phyloP scores from a whole-genome alignment of 2,329 filamentous ascomycete genomes.

The Xylariaceae sp. region DNA sequence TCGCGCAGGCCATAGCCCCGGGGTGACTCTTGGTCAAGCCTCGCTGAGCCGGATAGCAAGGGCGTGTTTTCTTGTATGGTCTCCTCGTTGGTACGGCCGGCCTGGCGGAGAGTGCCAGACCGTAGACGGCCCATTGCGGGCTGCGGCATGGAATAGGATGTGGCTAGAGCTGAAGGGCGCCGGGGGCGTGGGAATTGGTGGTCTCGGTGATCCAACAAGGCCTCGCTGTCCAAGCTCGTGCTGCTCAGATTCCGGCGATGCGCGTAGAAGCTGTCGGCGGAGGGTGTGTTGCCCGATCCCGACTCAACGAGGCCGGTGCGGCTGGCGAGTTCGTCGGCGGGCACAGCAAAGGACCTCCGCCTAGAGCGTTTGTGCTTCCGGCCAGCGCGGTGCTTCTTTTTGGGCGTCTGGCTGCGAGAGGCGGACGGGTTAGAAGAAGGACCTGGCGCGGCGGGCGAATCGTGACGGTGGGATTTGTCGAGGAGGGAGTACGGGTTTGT shows the following conservation, averaged over 20 bases:
- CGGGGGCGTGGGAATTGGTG: conserved; percentile 55
- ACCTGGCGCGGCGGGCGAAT: not conserved
- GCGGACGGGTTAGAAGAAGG: conserved; percentile 14
- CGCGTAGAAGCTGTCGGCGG: conserved; percentile 47
- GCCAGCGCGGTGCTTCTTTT: conserved; percentile 72
- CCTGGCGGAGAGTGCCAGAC: conserved; percentile 13
- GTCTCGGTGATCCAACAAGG: conserved; percentile 72
- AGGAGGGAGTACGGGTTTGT: no score
- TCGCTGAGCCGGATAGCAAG: conserved; percentile 46
- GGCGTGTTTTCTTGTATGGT: conserved; percentile 55
- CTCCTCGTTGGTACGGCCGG: conserved; percentile 42
- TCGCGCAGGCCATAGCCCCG: conserved; percentile 45
- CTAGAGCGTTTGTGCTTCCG: conserved; percentile 71
- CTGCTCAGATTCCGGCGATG: conserved; percentile 64
- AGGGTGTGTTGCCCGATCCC: conserved; percentile 4
- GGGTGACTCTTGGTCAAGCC: conserved; percentile 32
- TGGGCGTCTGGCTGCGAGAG: conserved; percentile 19
- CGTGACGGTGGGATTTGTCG: no score
- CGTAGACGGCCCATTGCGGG: conserved; percentile 26
- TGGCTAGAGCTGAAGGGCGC: conserved; percentile 50
- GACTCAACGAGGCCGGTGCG: conserved; percentile 16
- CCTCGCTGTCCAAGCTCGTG: conserved; percentile 87
- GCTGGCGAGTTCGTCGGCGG: conserved; percentile 51
- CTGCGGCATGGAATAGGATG: conserved; percentile 22
- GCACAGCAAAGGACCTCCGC: conserved; percentile 75